phyloP scores from a whole-genome alignment of 305 asterid species.

The Ajuga reptans region DNA sequence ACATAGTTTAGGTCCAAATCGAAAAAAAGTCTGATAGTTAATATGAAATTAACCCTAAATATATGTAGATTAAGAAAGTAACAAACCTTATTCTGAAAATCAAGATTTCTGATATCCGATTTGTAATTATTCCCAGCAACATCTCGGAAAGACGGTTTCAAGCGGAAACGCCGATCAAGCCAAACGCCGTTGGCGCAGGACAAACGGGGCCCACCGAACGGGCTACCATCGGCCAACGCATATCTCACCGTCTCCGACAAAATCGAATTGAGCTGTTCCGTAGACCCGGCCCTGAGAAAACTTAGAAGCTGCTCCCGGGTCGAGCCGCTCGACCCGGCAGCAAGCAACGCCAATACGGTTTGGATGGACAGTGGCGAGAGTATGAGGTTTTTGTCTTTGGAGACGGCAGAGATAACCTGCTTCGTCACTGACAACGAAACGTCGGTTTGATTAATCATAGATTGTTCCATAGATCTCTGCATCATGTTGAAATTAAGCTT shows the following conservation, averaged over 20 bases:
- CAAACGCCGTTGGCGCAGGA: not conserved
- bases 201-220: not conserved
- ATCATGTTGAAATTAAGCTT: not conserved
- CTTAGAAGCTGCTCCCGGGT: not conserved
- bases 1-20: too few relatives aligned
- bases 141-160: not conserved
- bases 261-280: not conserved
- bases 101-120: not conserved
- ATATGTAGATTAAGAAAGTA: too few relatives aligned
- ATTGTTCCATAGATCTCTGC: not conserved
- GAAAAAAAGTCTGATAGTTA: too few relatives aligned
- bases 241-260: not conserved
- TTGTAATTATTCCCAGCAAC: not conserved
- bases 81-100: not conserved
- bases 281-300: not conserved
- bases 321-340: not conserved
- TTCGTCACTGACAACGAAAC: conserved; percentile 34
- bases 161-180: not conserved
- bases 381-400: conserved; percentile 32
- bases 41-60: too few relatives aligned
- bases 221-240: not conserved
- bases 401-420: conserved; percentile 29
- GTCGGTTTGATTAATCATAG: conserved; percentile 35
- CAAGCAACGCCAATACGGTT: conserved; percentile 19
- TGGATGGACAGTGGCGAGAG: conserved; percentile 55